Evolutionary conservation across 179 eudicot species (phyloP), one percentile per base, ranked within the genome.

Genomic region (Silene coronaria): DNA sequence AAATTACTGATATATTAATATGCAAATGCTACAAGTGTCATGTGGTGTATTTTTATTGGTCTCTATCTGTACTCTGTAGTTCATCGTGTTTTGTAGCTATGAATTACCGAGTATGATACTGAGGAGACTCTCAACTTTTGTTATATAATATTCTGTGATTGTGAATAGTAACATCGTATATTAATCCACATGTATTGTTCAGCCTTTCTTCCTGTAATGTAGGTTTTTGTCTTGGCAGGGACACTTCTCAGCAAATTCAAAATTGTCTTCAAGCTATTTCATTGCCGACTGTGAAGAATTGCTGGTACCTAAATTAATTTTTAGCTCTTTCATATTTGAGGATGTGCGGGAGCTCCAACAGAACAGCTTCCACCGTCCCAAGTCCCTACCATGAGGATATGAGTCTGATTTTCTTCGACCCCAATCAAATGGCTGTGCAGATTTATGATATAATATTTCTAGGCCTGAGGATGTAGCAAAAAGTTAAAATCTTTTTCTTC

Each of bases 201-300:
- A n/a, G 22, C 5, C 59, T 17, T 65, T 8, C 26, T 59, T 64
- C 14, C 22, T 5, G 42, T 65, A 64, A 75, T 58, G 64, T 21
- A 63, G 60, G 42, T 80, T 27, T 79, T 19, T 75, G 19, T 16
- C 36, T 79, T 70, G 68, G 60, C 89, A 95, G 99, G 97, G 89
- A 77, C 93, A 92, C 74, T 95, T 92, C 79, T 55, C 85, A 73
- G 86, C 85, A 67, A 88, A 95, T 81, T 86, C 99, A 26, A 95
- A 89, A 81, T 69, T 92, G 67, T 92, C 99, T 74, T 72, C 89
- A 30, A 84, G 85, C 81, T 95, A 90, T 85, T 95, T 95, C 79
- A 86, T 92, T 60, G 64, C 89, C 60, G 80, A 90, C 73, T 90
- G 93, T 79, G 97, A 90, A 80, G 88, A 86, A 8, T 76, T 89